phyloP scores from a whole-genome alignment of 2,329 filamentous ascomycete species.

The Rhinocladiella similis region DNA sequence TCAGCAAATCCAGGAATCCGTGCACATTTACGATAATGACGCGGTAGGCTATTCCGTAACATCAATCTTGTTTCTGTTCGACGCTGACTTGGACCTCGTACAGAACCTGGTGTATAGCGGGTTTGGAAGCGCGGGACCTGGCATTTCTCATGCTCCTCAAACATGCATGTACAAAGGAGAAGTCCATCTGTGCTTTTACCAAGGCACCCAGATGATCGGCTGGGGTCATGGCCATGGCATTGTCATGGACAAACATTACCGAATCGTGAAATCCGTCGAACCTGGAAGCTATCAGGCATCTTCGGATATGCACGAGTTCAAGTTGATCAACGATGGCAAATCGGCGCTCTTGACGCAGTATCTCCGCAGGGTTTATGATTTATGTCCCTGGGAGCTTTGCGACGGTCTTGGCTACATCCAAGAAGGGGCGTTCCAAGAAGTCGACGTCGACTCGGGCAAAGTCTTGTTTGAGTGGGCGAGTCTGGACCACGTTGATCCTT shows the following conservation, averaged over 20 bases:
- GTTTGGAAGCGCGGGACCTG: conserved; percentile 50
- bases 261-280: conserved; percentile 49
- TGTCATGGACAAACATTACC: conserved; percentile 53
- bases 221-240: conserved; percentile 54
- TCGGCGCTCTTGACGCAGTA: conserved; percentile 44
- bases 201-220: conserved; percentile 52
- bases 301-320: conserved; percentile 55
- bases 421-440: conserved; percentile 55
- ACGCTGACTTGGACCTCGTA: conserved; percentile 7
- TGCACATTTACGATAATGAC: conserved; percentile 54
- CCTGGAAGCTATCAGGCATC: conserved; percentile 36
- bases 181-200: conserved; percentile 55
- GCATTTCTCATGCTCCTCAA: conserved; percentile 49
- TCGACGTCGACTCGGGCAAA: conserved; percentile 53
- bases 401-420: conserved; percentile 53
- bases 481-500: conserved; percentile 56
- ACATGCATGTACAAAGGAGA: conserved; percentile 50
- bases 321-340: conserved; percentile 46
- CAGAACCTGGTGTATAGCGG: conserved; percentile 53
- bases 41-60: conserved; percentile 37
- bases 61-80: background rate
- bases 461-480: conserved; percentile 62
- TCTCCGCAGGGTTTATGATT: conserved; percentile 47
- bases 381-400: conserved; percentile 43
- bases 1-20: conserved; percentile 48